Evolutionary conservation across 225 moss, liverwort and hornwort species (phyloP).

Genomic region (Rhytidiadelphus loreus): DNA sequence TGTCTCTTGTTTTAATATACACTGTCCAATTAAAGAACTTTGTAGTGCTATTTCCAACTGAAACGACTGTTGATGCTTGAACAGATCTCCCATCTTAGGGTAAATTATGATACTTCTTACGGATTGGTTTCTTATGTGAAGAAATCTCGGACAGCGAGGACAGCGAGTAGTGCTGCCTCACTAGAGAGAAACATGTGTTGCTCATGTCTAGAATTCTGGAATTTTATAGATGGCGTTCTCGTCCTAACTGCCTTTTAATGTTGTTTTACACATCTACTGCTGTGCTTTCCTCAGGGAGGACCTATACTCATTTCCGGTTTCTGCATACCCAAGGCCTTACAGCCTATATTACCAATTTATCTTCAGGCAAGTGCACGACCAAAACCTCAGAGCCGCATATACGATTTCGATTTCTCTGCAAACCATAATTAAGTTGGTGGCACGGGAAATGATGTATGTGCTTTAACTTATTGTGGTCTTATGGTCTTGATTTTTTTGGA

Average conservation of each 20-base stretch:
- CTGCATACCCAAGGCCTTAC: slow-evolving; percentile 83
- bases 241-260: not conserved
- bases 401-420: not conserved
- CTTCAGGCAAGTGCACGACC: slow-evolving; percentile 53
- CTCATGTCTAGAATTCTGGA: not conserved
- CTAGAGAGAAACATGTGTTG: not conserved
- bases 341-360: slow-evolving; percentile 78
- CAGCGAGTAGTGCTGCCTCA: not conserved
- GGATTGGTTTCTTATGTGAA: not conserved
- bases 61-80: not conserved
- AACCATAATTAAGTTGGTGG: not conserved
- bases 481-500: not conserved
- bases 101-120: not conserved
- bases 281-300: slow-evolving; percentile 46
- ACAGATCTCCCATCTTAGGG: not conserved
- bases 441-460: not conserved
- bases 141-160: not conserved
- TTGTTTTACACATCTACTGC: not conserved
- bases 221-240: not conserved
- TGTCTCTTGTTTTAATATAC: not conserved
- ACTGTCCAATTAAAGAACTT: not conserved
- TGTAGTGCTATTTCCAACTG: not conserved
- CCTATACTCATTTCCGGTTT: slow-evolving; percentile 81
- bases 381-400: not conserved
- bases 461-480: not conserved